phyloP scores from a whole-genome alignment of 257 asterid species.

The Solanum ahanhuiri region DNA sequence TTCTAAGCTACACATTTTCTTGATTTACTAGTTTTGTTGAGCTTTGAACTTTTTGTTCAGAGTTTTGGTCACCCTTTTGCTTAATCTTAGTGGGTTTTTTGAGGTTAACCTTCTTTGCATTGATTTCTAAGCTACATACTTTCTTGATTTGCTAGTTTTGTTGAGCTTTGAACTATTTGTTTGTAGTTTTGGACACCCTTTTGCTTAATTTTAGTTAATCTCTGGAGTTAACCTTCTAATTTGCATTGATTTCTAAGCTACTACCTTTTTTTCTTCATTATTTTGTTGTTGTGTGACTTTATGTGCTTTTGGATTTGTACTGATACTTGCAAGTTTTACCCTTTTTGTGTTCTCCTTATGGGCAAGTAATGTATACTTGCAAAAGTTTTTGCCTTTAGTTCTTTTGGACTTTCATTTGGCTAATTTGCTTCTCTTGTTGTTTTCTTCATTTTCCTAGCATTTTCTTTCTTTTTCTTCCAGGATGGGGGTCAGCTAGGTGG shows the following conservation, averaged over 20 bases:
- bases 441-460: background rate
- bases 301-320: background rate
- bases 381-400: background rate
- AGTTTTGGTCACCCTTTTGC: background rate
- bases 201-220: background rate
- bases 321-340: background rate
- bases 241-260: background rate
- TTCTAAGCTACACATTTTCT: background rate
- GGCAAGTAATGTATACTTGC: no score
- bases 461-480: background rate
- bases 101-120: background rate
- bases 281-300: background rate
- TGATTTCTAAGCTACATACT: background rate
- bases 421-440: background rate
- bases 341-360: no score
- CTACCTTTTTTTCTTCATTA: background rate
- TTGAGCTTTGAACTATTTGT: no score
- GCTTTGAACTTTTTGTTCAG: background rate
- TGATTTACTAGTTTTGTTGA: background rate
- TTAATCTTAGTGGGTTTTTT: background rate
- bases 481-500: background rate
- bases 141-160: background rate
- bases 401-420: background rate
- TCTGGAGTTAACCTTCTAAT: background rate
- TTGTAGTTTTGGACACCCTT: background rate